These are phyloP conservation scores for Bonnemaisonia californica DNA, from an alignment of 31 red algal species.

Conservation along the genomic window DNA sequence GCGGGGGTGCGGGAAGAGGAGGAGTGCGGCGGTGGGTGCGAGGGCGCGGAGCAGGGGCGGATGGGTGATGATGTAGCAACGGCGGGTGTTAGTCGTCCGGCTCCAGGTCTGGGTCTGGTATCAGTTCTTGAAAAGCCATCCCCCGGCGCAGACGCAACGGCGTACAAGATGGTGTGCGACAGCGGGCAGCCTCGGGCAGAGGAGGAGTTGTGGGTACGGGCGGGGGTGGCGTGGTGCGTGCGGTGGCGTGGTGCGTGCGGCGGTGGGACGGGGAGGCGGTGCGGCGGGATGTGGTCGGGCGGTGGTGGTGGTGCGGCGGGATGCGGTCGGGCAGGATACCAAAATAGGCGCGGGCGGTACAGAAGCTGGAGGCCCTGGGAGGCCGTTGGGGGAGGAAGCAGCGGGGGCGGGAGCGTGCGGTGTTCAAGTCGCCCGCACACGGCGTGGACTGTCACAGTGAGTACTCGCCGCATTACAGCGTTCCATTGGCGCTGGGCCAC, in stretches of 20 bases:
- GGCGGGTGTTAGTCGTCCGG: conserved; percentile 23
- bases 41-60: neutral
- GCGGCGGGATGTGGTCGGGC: neutral
- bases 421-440: too few species aligned
- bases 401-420: too few species aligned
- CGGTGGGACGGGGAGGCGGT: neutral
- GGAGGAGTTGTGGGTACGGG: neutral
- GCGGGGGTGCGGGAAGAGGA: neutral
- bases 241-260: neutral
- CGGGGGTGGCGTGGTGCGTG: neutral
- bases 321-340: neutral
- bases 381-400: too few species aligned
- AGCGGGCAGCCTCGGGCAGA: neutral
- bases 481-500: too few species aligned
- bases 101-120: conserved; percentile 20
- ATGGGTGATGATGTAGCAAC: neutral
- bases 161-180: neutral
- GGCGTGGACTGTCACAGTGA: too few species aligned
- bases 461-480: too few species aligned
- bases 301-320: neutral
- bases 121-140: conserved; percentile 23
- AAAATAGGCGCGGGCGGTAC: too few species aligned
- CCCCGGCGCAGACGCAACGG: neutral
- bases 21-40: neutral
- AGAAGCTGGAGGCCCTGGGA: too few species aligned